A percentile compares a stretch with the other conserved stretches of the same genome.
These are phyloP conservation scores for Gracilaria domingensis DNA, from an alignment of 23 red algal species.

Conservation along the genomic window DNA sequence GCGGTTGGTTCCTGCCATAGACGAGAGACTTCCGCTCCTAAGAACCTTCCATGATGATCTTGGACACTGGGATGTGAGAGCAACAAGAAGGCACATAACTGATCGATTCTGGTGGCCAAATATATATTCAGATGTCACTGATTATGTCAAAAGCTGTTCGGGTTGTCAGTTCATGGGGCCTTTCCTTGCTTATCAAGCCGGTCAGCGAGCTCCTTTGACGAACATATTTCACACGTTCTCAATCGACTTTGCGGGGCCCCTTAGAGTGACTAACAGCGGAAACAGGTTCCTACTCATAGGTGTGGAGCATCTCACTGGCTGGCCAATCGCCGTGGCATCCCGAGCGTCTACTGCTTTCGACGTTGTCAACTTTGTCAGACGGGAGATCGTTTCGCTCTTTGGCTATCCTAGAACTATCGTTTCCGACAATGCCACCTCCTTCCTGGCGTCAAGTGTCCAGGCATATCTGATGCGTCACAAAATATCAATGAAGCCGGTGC, in stretches of 20 bases:
- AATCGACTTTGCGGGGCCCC: background rate
- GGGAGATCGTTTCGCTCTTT: constrained; percentile 15
- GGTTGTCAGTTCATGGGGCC: constrained; percentile 18
- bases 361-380: constrained; percentile 35
- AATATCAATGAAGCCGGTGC: background rate
- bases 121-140: background rate
- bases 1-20: background rate
- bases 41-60: constrained; percentile 3
- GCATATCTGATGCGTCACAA: background rate
- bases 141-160: constrained; percentile 3
- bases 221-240: background rate
- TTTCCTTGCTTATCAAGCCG: background rate
- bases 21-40: background rate
- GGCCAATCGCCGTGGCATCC: background rate
- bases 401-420: background rate
- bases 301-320: constrained; percentile 23
- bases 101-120: constrained; percentile 34
- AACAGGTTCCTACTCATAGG: background rate
- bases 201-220: background rate
- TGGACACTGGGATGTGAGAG: background rate
- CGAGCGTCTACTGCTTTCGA: background rate
- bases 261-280: background rate
- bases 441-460: background rate
- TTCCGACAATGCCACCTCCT: constrained; percentile 24
- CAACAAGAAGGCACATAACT: background rate